Evolutionary conservation across 2,329 filamentous ascomycete genomes (phyloP), one percentile per base, ranked within the genome.

Genomic region (Sarocladium brachiariae): DNA sequence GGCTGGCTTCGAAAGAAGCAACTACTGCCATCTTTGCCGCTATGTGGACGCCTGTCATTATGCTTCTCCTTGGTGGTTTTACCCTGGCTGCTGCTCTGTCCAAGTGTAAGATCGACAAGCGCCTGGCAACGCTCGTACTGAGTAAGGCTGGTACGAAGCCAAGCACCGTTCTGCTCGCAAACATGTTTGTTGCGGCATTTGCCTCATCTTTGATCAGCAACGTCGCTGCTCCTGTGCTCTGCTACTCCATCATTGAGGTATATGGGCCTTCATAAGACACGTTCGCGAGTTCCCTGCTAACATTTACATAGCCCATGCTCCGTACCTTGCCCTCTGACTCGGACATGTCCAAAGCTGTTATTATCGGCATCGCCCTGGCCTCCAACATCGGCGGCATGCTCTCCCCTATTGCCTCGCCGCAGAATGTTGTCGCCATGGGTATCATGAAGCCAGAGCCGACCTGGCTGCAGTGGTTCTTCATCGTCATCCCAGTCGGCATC

Each of bases 1-100:
- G 92, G 19, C 76, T 99, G 6, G 77, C 79, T n/a, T 81, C 90
- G 2, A 91, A 91, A 64, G 78, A 82, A 38, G 91, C 93, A 0
- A 89, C 92, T 0, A 75, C 80, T 24, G 92, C 87, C 61, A 86
- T 96, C 52, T 97, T 99, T 61, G 78, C 89, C 4, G 86, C 93
- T 23, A 99, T 99, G 93, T 99, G 93, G 93, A 96, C 92, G 3
- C 92, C 93, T 0, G 93, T 99, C 51, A 99, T 99, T 58, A 97
- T 99, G 93, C 81, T 99, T 14, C 76, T 99, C 19, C 82, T 99
- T 0, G 93, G 93, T 58, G 93, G 93, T 27, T 99, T 99, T 63
- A 96, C 93, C 2, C 85, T 99, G 50, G 93, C 93, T 9, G 93
- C 93, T 0, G 95, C 93, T 0, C 71, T 99, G 51, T 96, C 90